phyloP scores from a whole-genome alignment of 345 rosid genomes.

The Eucalyptus guilfoylei region DNA sequence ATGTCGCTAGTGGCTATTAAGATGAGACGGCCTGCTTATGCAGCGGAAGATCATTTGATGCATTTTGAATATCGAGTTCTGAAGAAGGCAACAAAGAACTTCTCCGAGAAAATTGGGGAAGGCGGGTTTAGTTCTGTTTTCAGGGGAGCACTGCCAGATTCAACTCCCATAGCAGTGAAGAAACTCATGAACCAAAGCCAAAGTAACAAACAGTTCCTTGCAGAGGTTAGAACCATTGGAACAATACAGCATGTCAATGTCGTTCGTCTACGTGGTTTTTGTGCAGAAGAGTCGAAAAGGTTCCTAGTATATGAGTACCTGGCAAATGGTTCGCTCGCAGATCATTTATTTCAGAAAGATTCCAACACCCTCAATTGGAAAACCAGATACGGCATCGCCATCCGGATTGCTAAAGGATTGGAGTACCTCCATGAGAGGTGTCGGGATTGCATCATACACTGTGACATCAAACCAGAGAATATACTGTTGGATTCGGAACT shows the following conservation, averaged over 20 bases:
- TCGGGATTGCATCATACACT: not conserved
- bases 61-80: not conserved
- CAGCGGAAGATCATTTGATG: not conserved
- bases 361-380: not conserved
- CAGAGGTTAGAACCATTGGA: slow-evolving; percentile 12
- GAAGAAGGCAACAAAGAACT: not conserved
- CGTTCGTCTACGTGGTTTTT: slow-evolving; percentile 2
- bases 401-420: slow-evolving; percentile 2
- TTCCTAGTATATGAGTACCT: slow-evolving; percentile 8
- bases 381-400: slow-evolving; percentile 1
- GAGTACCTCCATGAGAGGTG: slow-evolving; percentile 9
- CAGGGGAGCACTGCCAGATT: not conserved
- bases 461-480: slow-evolving; percentile 2
- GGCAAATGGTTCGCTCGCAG: slow-evolving; percentile 1
- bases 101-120: slow-evolving; percentile 1
- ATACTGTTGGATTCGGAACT: not conserved
- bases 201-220: slow-evolving; percentile 1
- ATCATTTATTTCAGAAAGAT: not conserved
- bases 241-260: slow-evolving; percentile 9
- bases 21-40: not conserved
- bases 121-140: slow-evolving; percentile 18
- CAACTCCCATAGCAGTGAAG: slow-evolving; percentile 7
- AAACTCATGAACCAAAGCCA: not conserved
- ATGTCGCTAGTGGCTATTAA: not conserved
- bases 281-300: slow-evolving; percentile 1